Conservation (phyloP, 495 filamentous ascomycete species). For the Bombardia bombarda region DNA sequence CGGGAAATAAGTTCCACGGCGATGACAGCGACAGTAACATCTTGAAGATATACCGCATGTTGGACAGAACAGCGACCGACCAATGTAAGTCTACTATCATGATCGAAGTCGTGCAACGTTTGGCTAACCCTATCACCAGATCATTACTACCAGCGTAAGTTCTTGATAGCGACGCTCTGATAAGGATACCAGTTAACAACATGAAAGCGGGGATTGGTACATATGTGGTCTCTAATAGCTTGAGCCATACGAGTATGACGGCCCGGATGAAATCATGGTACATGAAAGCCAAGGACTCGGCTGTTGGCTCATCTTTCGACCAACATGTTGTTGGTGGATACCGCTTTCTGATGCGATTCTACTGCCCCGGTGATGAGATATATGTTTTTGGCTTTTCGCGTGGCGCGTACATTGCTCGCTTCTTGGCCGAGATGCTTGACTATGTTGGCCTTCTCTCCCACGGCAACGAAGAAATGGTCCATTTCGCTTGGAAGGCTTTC, state of each 20-base stretch:
- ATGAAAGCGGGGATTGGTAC: conserved; percentile 70
- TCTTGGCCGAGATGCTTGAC: conserved; percentile 81
- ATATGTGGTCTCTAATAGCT: conserved; percentile 61
- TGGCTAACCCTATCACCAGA: conserved; percentile 26
- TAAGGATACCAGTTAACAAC: conserved; percentile 21
- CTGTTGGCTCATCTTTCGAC: conserved; percentile 75
- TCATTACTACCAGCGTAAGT: conserved; percentile 63
- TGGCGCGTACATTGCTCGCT: conserved; percentile 81
- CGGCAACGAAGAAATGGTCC: conserved; percentile 83
- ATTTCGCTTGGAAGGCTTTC: conserved; percentile 85
- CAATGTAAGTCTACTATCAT: conserved; percentile 34
- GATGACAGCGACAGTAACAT: conserved; percentile 82
- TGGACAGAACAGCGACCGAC: conserved; percentile 43
- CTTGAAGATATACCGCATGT: conserved; percentile 72
- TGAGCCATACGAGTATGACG: conserved; percentile 56
- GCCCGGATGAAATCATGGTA: conserved; percentile 68
- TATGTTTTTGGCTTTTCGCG: conserved; percentile 80
- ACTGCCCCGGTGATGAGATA: conserved; percentile 71
- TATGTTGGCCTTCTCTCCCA: conserved; percentile 70
- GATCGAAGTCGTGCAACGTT: too few species aligned
- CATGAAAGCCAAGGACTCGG: conserved; percentile 76
- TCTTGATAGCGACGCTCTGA: background rate
- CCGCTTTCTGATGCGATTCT: conserved; percentile 84
- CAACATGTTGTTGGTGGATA: conserved; percentile 81
- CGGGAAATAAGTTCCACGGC: conserved; percentile 78